Conservation (phyloP, 2,329 filamentous ascomycete genomes). For the Apiospora rasikravindrae region DNA sequence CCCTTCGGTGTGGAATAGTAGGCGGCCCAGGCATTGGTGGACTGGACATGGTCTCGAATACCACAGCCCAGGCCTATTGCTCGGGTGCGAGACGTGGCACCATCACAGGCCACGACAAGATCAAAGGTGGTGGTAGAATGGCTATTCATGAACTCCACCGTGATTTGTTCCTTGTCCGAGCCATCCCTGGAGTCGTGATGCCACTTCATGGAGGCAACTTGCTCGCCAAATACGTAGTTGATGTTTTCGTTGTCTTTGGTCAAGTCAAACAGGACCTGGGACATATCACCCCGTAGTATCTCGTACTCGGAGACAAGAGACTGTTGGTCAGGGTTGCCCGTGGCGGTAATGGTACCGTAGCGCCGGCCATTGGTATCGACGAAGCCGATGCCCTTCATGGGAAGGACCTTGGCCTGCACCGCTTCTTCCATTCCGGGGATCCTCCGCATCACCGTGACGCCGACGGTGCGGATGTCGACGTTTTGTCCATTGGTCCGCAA, state of each 20-base stretch:
- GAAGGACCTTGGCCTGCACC: constrained; percentile 44
- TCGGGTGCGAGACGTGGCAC: constrained; percentile 54
- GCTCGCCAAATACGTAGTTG: constrained; percentile 45
- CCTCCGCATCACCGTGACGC: constrained; percentile 42
- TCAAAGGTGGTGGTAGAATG: constrained; percentile 45
- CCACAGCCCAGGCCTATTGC: constrained; percentile 44
- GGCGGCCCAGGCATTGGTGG: constrained; percentile 46
- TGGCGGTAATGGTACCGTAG: constrained; percentile 46
- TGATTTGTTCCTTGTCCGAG: constrained; percentile 39
- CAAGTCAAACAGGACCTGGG: constrained; percentile 52
- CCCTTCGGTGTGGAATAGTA: constrained; percentile 44
- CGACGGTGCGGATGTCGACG: constrained; percentile 50
- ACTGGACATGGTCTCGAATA: constrained; percentile 43
- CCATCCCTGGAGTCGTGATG: constrained; percentile 15
- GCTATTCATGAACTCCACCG: constrained; percentile 47
- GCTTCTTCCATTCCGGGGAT: constrained; percentile 47
- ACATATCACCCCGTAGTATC: constrained; percentile 63
- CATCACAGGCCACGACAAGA: constrained; percentile 61
- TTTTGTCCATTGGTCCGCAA: constrained; percentile 49
- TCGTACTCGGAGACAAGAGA: constrained; percentile 61
- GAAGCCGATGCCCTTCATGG: constrained; percentile 54
- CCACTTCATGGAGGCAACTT: constrained; percentile 43
- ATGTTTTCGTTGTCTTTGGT: constrained; percentile 43
- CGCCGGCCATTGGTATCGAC: constrained; percentile 46
- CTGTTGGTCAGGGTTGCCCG: constrained; percentile 48